Evolutionary conservation across 371 early-diverging fungal species (phyloP).

Genomic region (Cokeromyces recurvatus): DNA sequence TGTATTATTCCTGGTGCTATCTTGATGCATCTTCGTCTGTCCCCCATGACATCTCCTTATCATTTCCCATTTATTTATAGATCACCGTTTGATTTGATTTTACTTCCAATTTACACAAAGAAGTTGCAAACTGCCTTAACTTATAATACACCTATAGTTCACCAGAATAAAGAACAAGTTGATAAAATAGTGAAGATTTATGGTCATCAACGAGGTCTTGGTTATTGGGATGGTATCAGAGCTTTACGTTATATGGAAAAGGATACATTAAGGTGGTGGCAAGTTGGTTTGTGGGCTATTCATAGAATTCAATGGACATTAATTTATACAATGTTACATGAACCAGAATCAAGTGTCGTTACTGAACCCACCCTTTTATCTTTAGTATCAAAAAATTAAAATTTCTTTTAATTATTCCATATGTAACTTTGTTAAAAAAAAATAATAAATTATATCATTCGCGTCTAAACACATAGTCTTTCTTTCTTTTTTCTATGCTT

Average conservation of each 20-base stretch:
- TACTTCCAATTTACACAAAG: constrained; percentile 39
- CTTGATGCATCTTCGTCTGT: constrained; percentile 35
- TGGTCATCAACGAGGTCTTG: constrained; percentile 25
- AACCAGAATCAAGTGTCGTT: constrained; percentile 33
- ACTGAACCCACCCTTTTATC: constrained; percentile 21
- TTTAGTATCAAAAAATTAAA: constrained; percentile 5
- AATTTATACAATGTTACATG: constrained; percentile 39
- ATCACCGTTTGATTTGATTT: constrained; percentile 25
- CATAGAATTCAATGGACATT: constrained; percentile 40
- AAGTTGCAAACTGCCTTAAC: constrained; percentile 19
- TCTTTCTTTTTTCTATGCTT: too few relatives aligned
- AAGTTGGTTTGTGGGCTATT: constrained; percentile 23
- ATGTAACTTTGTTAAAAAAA: too few relatives aligned
- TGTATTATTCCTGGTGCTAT: constrained; percentile 32
- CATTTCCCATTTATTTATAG: constrained; percentile 41
- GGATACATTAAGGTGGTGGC: constrained; percentile 31
- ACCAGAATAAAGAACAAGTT: constrained; percentile 13
- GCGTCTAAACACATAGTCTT: too few relatives aligned
- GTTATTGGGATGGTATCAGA: constrained; percentile 36
- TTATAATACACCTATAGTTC: constrained; percentile 19
- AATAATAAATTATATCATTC: too few relatives aligned
- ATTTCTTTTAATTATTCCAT: too few relatives aligned
- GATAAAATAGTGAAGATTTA: constrained; percentile 16
- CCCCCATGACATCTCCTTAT: constrained; percentile 41
- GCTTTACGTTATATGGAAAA: constrained; percentile 22